Evolutionary conservation across 805 yeast species (phyloP).

Genomic region (Monosporozyma yasuniensis): DNA sequence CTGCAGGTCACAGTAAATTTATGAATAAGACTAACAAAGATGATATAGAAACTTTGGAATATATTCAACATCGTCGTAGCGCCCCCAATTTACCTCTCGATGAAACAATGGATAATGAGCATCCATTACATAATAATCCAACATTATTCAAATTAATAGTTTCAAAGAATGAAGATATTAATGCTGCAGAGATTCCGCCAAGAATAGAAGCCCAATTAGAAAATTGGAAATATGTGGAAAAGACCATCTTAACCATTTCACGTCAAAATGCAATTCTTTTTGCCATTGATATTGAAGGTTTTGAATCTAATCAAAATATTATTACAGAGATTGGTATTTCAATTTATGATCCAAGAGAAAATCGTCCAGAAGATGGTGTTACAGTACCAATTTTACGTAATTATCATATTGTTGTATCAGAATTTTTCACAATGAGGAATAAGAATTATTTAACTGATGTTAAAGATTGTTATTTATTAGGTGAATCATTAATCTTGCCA

Average conservation of each 20-base stretch:
- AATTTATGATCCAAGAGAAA: constrained; percentile 46
- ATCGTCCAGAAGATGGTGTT: constrained; percentile 25
- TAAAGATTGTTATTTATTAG: constrained; percentile 41
- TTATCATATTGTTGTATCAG: constrained; percentile 39
- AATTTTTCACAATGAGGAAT: constrained; percentile 35
- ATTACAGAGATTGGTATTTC: constrained; percentile 53
- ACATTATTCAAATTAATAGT: not conserved
- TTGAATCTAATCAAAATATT: constrained; percentile 34
- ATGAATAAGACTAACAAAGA: not conserved
- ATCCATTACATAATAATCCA: not conserved
- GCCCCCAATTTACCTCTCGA: not conserved
- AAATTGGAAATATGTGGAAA: constrained; percentile 16
- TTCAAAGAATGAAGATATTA: not conserved
- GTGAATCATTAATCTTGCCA: constrained; percentile 36
- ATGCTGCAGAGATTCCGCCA: not conserved
- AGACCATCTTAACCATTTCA: constrained; percentile 15
- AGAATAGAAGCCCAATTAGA: not conserved
- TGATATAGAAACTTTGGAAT: not conserved
- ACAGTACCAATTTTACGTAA: constrained; percentile 33
- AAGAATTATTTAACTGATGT: constrained; percentile 48
- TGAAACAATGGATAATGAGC: not conserved
- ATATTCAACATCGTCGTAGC: not conserved
- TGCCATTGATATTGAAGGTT: constrained; percentile 50
- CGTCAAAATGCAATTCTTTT: constrained; percentile 29
- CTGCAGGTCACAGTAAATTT: not conserved